Evolutionary conservation across 495 filamentous ascomycete genomes (phyloP), one percentile per base, ranked within the genome.

Genomic region (Aspergillus baeticus): DNA sequence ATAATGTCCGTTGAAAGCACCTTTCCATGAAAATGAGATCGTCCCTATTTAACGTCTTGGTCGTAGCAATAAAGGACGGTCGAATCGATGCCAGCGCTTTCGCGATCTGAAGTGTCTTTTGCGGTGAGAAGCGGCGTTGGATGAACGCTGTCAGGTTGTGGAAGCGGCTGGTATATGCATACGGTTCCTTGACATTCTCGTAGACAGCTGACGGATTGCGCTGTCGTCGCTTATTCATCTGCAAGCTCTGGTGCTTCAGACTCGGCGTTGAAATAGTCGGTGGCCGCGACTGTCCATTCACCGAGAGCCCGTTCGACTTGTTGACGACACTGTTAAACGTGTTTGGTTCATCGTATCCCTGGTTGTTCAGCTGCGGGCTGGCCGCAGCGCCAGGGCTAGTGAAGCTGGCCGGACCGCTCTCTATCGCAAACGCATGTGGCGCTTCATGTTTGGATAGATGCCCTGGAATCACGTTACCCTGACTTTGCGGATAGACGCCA

Each of bases 21-120:
- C 95, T 92, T 70, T 98, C 94, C 90, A 94, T 95, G 73, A 97
- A 96, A 20, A 98, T 85, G 17, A 98, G 81, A 67, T 98, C 94
- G 63, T 92, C 84, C 23, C 84, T 77, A 53, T 90, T 91, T 34
- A 98, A 75, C 3, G 87, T 90, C 58, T 87, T 87, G 20, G 88
- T 92, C 52, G 87, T 94, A 4, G 90, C 84, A 59, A 98, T 92
- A 71, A 98, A 93, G 6, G 91, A 90, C 5, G 94, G 94, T 17
- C 94, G 88, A 59, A 96, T 95, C 38, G 86, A 88, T 8, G 91
- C 87, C 55, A 98, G 82, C 10, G 92, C 85, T 71, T 91, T 89
- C 54, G 90, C 91, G 57, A 97, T 93, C 39, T 86, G 85, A 43
- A 90, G 65, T 3, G 84, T 84, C 63, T 89, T 87, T 34, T 82